These are phyloP conservation scores for Microbotryum lychnidis-dioicae DNA, from an alignment of 1,284 basidiomycete species.

Conservation along the genomic window DNA sequence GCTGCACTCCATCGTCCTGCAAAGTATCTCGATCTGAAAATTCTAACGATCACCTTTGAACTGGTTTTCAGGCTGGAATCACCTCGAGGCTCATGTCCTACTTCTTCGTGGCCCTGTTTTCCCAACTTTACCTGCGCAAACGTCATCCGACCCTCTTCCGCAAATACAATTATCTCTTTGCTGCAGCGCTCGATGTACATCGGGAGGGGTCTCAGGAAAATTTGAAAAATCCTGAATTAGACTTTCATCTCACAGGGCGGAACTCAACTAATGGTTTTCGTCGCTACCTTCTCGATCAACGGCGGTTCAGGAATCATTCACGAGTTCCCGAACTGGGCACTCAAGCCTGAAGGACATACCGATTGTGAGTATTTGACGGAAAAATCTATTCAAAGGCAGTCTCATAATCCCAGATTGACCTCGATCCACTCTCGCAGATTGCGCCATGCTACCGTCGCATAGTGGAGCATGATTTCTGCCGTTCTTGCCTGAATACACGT, in stretches of 20 bases:
- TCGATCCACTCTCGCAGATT: no score
- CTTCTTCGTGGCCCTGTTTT: slow-evolving; percentile 5
- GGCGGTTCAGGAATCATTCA: neutral
- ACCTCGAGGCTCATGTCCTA: slow-evolving; percentile 7
- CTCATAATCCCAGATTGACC: no score
- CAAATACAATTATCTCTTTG: slow-evolving; percentile 32
- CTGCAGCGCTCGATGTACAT: slow-evolving; percentile 26
- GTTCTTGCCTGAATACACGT: no score
- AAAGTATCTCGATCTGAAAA: no score
- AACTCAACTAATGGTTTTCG: slow-evolving; percentile 27
- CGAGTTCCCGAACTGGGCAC: slow-evolving; percentile 2
- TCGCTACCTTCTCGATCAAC: slow-evolving; percentile 6
- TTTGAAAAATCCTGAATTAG: no score
- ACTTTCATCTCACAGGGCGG: slow-evolving; percentile 1
- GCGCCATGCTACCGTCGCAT: no score
- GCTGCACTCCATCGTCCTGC: no score
- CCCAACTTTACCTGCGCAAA: slow-evolving; percentile 9
- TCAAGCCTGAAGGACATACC: neutral
- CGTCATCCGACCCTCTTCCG: slow-evolving; percentile 23
- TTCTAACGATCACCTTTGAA: no score
- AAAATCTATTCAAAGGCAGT: no score
- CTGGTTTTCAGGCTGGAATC: slow-evolving; percentile 5
- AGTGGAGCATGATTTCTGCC: no score
- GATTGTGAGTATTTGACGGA: no score
- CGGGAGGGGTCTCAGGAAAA: no score